Percentiles rank a stretch among this genome's conserved stretches.
These are phyloP conservation scores for Microsporum ferrugineum DNA, from an alignment of 2,329 filamentous ascomycete genomes.

Conservation along the genomic window DNA sequence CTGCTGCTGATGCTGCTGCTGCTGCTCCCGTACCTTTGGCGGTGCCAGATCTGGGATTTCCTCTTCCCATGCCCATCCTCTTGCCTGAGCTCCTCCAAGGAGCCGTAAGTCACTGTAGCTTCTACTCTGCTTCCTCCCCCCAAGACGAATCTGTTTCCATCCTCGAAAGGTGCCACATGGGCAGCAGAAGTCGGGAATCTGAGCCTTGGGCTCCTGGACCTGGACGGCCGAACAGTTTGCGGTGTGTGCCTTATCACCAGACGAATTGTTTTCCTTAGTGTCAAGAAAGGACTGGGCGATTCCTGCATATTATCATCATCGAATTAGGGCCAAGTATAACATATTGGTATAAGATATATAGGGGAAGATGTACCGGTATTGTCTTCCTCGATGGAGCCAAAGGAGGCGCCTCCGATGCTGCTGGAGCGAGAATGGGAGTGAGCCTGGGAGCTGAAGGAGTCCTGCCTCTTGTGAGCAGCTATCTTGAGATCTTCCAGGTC, in stretches of 20 bases:
- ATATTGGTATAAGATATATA: neutral
- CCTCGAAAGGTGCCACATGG: constrained; percentile 36
- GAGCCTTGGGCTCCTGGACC: constrained; percentile 21
- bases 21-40: constrained; percentile 17
- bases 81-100: constrained; percentile 25
- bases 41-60: constrained; percentile 13
- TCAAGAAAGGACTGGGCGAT: constrained; percentile 37
- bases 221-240: constrained; percentile 17
- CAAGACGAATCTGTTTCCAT: constrained; percentile 36
- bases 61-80: constrained; percentile 34
- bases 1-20: neutral
- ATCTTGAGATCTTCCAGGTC: constrained; percentile 5
- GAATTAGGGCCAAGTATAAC: neutral
- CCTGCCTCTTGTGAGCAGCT: neutral
- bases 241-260: constrained; percentile 16
- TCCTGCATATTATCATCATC: constrained; percentile 17
- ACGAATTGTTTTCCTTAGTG: constrained; percentile 24
- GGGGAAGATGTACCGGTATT: constrained; percentile 21
- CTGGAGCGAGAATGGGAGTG: constrained; percentile 30
- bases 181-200: constrained; percentile 34
- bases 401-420: constrained; percentile 31
- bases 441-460: constrained; percentile 27
- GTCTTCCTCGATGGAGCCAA: constrained; percentile 36
- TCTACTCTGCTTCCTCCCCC: constrained; percentile 34
- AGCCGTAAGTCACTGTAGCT: constrained; percentile 35